phyloP scores from a whole-genome alignment of 768 basidiomycete species.

The Tulasnella calospora region DNA sequence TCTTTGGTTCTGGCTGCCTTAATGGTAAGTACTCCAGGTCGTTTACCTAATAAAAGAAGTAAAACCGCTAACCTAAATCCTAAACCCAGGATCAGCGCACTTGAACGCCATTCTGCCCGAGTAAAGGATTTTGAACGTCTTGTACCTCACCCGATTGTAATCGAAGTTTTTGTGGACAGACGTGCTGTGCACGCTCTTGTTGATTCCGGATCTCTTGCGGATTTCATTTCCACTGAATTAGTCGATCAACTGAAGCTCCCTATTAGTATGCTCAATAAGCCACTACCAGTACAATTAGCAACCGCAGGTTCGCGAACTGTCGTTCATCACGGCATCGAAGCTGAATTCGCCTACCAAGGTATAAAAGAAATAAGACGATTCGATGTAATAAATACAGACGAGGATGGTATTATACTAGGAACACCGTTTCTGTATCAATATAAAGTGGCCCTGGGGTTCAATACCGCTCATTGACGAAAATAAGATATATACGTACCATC shows the following conservation, averaged over 20 bases:
- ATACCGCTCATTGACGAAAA: no score
- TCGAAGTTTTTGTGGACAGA: conserved; percentile 15
- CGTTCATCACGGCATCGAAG: conserved; percentile 32
- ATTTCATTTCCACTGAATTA: conserved; percentile 26
- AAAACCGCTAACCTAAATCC: neutral
- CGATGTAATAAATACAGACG: conserved; percentile 40
- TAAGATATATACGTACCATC: no score
- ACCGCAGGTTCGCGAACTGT: no score
- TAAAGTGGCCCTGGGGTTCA: no score
- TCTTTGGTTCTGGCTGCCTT: neutral
- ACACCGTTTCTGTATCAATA: no score
- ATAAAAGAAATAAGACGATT: conserved; percentile 38
- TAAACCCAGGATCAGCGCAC: neutral
- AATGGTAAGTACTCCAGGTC: no score
- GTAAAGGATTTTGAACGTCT: conserved; percentile 9
- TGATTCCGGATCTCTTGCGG: no score
- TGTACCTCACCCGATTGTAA: conserved; percentile 24
- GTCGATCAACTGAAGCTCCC: conserved; percentile 26
- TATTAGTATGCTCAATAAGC: conserved; percentile 30
- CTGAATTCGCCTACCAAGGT: conserved; percentile 37
- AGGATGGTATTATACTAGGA: no score
- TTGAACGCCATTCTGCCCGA: conserved; percentile 26
- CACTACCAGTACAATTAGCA: conserved; percentile 40
- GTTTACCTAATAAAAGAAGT: neutral
- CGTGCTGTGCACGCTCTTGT: conserved; percentile 4